Evolutionary conservation across 805 yeast species (phyloP).

Genomic region (Candida boidinii): DNA sequence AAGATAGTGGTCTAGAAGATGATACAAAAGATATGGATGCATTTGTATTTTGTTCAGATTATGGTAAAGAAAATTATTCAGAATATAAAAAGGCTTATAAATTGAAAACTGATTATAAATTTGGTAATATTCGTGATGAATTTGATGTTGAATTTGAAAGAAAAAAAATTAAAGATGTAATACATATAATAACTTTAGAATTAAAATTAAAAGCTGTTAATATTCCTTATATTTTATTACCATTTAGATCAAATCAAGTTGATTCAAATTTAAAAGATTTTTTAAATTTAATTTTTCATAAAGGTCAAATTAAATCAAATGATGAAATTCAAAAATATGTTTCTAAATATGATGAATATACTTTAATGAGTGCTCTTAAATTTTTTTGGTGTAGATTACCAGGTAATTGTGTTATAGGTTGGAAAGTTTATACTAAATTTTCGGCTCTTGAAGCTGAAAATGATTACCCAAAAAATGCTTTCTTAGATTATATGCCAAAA

Average conservation of each 20-base stretch:
- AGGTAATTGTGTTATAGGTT: constrained; percentile 71
- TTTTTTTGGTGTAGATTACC: constrained; percentile 85
- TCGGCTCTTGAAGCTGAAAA: constrained; percentile 55
- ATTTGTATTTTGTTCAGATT: constrained; percentile 23
- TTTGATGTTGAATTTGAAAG: constrained; percentile 42
- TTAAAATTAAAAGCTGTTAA: constrained; percentile 57
- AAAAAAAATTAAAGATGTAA: constrained; percentile 55
- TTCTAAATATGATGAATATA: constrained; percentile 52
- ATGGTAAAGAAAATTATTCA: constrained; percentile 15
- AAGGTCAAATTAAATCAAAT: constrained; percentile 40
- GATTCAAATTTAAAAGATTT: constrained; percentile 53
- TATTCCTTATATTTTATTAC: constrained; percentile 66
- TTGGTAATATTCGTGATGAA: constrained; percentile 13
- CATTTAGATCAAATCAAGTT: constrained; percentile 64
- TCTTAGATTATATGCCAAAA: constrained; percentile 74
- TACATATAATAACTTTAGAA: constrained; percentile 66
- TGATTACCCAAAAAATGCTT: constrained; percentile 63
- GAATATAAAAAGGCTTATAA: constrained; percentile 18
- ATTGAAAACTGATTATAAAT: constrained; percentile 20
- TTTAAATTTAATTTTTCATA: constrained; percentile 49
- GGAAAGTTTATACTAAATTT: constrained; percentile 74
- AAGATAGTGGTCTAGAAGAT: not conserved
- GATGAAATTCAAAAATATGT: constrained; percentile 33
- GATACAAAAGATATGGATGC: constrained; percentile 11
- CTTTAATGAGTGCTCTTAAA: constrained; percentile 65